Evolutionary conservation across 331 rosid species (phyloP).

Genomic region (Quercus phellos): DNA sequence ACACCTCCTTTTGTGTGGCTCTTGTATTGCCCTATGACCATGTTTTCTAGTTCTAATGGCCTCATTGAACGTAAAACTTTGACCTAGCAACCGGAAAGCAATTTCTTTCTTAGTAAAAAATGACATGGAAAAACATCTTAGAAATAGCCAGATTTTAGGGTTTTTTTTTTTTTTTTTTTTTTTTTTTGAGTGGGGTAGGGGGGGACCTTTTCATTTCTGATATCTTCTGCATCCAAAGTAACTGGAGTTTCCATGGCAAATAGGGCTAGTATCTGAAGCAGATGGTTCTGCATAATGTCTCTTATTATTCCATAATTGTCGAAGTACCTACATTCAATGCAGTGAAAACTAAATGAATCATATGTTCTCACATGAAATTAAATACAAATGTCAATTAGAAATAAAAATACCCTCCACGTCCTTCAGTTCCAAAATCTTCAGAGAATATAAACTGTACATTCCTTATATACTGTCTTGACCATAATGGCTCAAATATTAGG

Average conservation of each 20-base stretch:
- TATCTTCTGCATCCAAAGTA: conserved; percentile 91
- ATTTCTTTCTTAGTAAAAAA: conserved; percentile 2
- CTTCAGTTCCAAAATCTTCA: conserved; percentile 96
- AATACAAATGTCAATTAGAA: conserved; percentile 4
- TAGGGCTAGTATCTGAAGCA: conserved; percentile 90
- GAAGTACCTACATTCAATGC: conserved; percentile 52
- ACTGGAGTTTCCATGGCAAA: conserved; percentile 98
- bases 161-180: neutral
- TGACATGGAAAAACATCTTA: neutral
- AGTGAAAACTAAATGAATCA: conserved; percentile 10
- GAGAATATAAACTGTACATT: conserved; percentile 85
- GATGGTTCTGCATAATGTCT: conserved; percentile 94
- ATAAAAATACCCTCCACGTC: conserved; percentile 85
- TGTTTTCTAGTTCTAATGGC: conserved; percentile 57
- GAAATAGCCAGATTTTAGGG: neutral
- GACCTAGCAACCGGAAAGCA: conserved; percentile 52
- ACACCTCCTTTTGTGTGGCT: conserved; percentile 76
- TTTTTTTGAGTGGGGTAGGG: neutral
- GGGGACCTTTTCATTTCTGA: conserved; percentile 82
- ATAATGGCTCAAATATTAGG: conserved; percentile 83
- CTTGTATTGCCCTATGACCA: conserved; percentile 79
- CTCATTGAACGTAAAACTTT: conserved; percentile 92
- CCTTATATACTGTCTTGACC: conserved; percentile 94
- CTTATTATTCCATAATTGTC: conserved; percentile 86
- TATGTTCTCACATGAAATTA: conserved; percentile 4